A percentile compares a stretch with the other conserved stretches of the same genome.
Evolutionary conservation across 2,329 filamentous ascomycete genomes (phyloP).

Genomic region (Calonectria honghensis): DNA sequence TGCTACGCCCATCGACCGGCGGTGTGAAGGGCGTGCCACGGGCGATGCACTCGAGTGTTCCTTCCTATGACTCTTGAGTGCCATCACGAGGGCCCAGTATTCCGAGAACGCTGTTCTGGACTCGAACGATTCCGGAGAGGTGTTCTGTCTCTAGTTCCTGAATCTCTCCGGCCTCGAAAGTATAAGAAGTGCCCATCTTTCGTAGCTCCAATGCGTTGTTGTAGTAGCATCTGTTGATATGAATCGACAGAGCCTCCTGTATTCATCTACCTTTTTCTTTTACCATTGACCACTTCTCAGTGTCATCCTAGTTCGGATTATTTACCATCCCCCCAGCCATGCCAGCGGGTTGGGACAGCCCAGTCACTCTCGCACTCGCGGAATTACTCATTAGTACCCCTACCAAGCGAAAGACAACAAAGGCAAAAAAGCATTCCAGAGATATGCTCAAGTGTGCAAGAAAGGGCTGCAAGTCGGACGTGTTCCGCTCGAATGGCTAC

Average conservation of each 20-base stretch:
- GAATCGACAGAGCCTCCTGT: no score
- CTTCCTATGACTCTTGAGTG: neutral
- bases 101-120: no score
- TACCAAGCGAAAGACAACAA: neutral
- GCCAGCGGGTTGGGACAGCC: slow-evolving; percentile 1
- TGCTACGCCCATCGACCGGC: neutral
- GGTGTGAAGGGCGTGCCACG: neutral
- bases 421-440: neutral
- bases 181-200: slow-evolving; percentile 14
- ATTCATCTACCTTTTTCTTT: no score
- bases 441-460: neutral
- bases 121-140: neutral
- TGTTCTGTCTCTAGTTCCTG: no score
- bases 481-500: neutral
- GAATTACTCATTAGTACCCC: neutral
- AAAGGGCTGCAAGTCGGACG: neutral
- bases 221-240: no score
- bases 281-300: neutral
- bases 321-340: neutral
- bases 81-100: slow-evolving; percentile 4
- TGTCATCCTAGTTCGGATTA: neutral
- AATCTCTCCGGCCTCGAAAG: neutral
- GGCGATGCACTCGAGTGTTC: neutral
- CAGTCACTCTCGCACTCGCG: neutral
- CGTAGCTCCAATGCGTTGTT: neutral